These are phyloP conservation scores for Centaurea solstitialis DNA, from an alignment of 129 eudicot genomes.

Conservation along the genomic window DNA sequence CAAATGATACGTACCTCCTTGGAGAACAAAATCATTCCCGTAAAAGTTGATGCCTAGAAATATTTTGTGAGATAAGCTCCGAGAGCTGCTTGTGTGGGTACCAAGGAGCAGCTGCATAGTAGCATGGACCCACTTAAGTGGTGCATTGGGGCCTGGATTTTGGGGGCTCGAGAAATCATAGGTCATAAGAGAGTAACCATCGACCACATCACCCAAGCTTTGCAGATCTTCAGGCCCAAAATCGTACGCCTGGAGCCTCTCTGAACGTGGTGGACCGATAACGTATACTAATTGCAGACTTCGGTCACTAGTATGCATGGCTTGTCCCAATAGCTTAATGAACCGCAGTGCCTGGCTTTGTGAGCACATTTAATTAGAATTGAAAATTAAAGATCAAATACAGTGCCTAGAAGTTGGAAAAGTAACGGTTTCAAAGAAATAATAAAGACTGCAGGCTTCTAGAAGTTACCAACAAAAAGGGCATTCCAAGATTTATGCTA, in stretches of 20 bases:
- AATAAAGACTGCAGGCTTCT: background rate
- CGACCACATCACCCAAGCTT: slow-evolving; percentile 65
- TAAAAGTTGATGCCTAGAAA: slow-evolving; percentile 88
- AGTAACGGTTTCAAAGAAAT: background rate
- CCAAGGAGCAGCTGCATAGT: slow-evolving; percentile 60
- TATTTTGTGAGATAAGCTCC: slow-evolving; percentile 56
- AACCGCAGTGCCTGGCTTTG: slow-evolving; percentile 74
- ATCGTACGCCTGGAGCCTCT: slow-evolving; percentile 67
- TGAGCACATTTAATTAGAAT: slow-evolving; percentile 13
- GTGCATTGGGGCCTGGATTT: slow-evolving; percentile 97
- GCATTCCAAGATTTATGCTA: background rate
- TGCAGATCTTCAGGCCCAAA: slow-evolving; percentile 85
- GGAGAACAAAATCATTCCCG: slow-evolving; percentile 76
- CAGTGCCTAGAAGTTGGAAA: background rate
- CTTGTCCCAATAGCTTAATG: slow-evolving; percentile 66
- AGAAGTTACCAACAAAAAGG: background rate
- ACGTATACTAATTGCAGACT: slow-evolving; percentile 74
- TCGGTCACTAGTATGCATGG: slow-evolving; percentile 58
- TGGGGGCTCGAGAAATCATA: slow-evolving; percentile 91
- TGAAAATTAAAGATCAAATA: slow-evolving; percentile 1
- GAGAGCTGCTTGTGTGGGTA: slow-evolving; percentile 21
- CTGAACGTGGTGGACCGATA: slow-evolving; percentile 87
- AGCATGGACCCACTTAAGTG: slow-evolving; percentile 79
- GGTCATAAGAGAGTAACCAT: slow-evolving; percentile 98
- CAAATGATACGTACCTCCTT: slow-evolving; percentile 52